phyloP scores from a whole-genome alignment of 225 moss, liverwort and hornwort genomes.

The Pleurozium schreberi region DNA sequence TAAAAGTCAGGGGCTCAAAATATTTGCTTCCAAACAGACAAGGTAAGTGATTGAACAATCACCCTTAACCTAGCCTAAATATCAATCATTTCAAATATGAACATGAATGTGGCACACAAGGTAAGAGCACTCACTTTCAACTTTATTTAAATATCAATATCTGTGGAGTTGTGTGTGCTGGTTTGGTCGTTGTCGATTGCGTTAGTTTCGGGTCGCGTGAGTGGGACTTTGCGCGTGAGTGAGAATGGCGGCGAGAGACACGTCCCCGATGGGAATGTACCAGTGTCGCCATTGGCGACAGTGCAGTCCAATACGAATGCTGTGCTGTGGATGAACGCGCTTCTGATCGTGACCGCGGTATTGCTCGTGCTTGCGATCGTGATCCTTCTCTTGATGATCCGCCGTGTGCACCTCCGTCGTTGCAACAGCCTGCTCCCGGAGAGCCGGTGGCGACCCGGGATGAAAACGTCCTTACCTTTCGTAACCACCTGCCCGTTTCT shows the following conservation, averaged over 20 bases:
- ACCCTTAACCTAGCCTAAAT: not conserved
- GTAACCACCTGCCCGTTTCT: conserved; percentile 54
- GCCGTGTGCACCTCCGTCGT: not conserved
- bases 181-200: conserved; percentile 13
- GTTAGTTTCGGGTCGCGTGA: conserved; percentile 11
- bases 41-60: not conserved
- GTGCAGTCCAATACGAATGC: not conserved
- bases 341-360: conserved; percentile 11
- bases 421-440: conserved; percentile 8
- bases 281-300: not conserved
- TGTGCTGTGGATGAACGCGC: conserved; percentile 9
- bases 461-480: conserved; percentile 37
- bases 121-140: no score
- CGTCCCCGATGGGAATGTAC: not conserved
- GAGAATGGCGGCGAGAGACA: not conserved
- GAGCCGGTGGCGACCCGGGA: conserved; percentile 51
- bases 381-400: conserved; percentile 2
- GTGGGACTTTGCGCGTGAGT: not conserved
- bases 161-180: not conserved
- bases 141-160: not conserved
- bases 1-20: not conserved
- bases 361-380: conserved; percentile 1
- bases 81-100: not conserved
- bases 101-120: not conserved
- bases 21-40: not conserved